Evolutionary conservation across 306 rosid species (phyloP).

Genomic region (Lupinus albus): DNA sequence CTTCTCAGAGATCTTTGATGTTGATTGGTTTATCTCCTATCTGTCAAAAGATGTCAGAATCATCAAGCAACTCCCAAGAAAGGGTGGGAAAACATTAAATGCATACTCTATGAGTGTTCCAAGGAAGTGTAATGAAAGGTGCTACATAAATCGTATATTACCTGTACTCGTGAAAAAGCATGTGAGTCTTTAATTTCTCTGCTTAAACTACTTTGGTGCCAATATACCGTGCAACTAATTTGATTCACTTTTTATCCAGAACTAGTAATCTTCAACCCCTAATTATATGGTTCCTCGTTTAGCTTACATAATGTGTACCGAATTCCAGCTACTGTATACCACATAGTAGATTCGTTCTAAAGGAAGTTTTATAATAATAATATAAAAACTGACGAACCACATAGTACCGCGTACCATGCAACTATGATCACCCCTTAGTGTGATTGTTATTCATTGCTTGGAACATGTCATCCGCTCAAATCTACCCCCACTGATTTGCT

Average conservation of each 20-base stretch:
- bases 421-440: too few relatives aligned
- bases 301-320: too few relatives aligned
- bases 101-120: slow-evolving; percentile 88
- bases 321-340: too few relatives aligned
- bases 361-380: too few relatives aligned
- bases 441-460: slow-evolving; percentile 16
- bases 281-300: too few relatives aligned
- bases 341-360: too few relatives aligned
- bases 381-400: too few relatives aligned
- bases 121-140: slow-evolving; percentile 92
- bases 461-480: slow-evolving; percentile 20
- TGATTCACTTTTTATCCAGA: too few relatives aligned
- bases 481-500: slow-evolving; percentile 11
- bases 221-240: too few relatives aligned
- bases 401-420: too few relatives aligned
- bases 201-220: not conserved
- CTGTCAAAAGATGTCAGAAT: slow-evolving; percentile 85
- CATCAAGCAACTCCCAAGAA: slow-evolving; percentile 79
- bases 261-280: too few relatives aligned
- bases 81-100: slow-evolving; percentile 64
- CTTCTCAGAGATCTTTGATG: slow-evolving; percentile 91
- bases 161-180: slow-evolving; percentile 90
- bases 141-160: slow-evolving; percentile 77
- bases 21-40: slow-evolving; percentile 76
- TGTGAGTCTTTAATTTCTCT: slow-evolving; percentile 66